Evolutionary conservation across 2,329 filamentous ascomycete species (phyloP), one percentile per base, ranked within the genome.

Genomic region (Pyrenochaeta sp.): DNA sequence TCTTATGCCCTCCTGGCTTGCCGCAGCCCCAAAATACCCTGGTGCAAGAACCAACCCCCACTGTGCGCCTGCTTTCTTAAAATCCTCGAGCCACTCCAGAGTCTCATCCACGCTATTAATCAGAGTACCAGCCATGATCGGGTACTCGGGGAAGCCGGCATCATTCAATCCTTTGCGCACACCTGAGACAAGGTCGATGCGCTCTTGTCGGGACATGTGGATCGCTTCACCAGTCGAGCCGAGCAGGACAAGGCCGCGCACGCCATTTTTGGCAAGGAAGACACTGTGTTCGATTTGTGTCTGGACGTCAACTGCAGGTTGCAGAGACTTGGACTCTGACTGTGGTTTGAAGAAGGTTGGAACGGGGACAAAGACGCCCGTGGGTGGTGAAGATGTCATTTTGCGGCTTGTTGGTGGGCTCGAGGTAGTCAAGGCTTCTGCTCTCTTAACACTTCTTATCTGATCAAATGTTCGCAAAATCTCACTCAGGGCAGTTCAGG

Each of bases 171-270:
- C 84, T 60, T 81, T 77, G 47, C 85, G 80, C 45, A 87, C 81
- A 46, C 80, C 81, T n/a, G 76, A 75, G 35, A 89, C 78, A 40
- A 88, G 74, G 39, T 79, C 74, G 51, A 77, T 78, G 30, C 86
- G 83, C 61, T 89, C 86, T n/a, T 75, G 64, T n/a, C 78, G 78
- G 17, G 82, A 81, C 43, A 89, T 77, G 71, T 88, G 86, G 37
- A 89, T 82, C 0, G 85, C 84, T 70, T 89, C 87, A 53, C 87
- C 87, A 0, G 86, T 89, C 33, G 82, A 86, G 20, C 87, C 87
- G 44, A 88, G 81, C 35, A 88, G 77, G 10, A 88, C 84, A 21
- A 89, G 77, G 18, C 87, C 86, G 27, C 78, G 79, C 62, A 89
- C 83, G 50, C 87, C 87, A 59, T 81, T 80, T 46, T 80, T 78